These are phyloP conservation scores for Neurospora intermedia DNA, from an alignment of 495 filamentous ascomycete species.

Conservation along the genomic window DNA sequence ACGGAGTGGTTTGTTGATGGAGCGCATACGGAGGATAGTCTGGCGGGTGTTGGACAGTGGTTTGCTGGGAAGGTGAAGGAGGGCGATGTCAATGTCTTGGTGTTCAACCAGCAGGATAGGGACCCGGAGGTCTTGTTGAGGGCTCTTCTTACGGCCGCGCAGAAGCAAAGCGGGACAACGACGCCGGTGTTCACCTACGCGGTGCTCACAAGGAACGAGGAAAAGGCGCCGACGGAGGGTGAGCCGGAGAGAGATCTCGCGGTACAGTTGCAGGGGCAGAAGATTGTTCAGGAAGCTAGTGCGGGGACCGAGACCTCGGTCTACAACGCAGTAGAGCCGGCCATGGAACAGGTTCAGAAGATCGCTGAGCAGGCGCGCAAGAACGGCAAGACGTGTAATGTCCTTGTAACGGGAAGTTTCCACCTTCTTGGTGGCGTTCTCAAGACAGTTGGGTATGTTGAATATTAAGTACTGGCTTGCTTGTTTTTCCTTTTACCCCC, in stretches of 20 bases:
- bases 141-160: conserved; percentile 29
- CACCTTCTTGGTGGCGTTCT: conserved; percentile 79
- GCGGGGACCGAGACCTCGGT: conserved; percentile 11
- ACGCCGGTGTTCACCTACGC: conserved; percentile 22
- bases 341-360: conserved; percentile 17
- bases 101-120: conserved; percentile 93
- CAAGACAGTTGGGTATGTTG: conserved; percentile 54
- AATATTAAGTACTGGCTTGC: conserved; percentile 9
- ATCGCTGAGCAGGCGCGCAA: conserved; percentile 7
- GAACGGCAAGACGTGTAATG: conserved; percentile 9
- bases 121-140: conserved; percentile 51
- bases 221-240: conserved; percentile 4
- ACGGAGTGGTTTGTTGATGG: conserved; percentile 81
- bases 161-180: neutral
- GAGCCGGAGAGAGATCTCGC: conserved; percentile 21
- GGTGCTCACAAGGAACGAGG: conserved; percentile 35
- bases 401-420: conserved; percentile 73
- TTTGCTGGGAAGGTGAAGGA: conserved; percentile 39
- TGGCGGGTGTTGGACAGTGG: conserved; percentile 62
- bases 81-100: conserved; percentile 38
- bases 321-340: conserved; percentile 17
- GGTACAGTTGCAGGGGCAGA: conserved; percentile 22
- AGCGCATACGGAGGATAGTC: conserved; percentile 78
- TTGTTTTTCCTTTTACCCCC: neutral
- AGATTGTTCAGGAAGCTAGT: conserved; percentile 12